A percentile compares a stretch with the other conserved stretches of the same genome.
phyloP scores from a whole-genome alignment of 1,284 basidiomycete species.

The Psilocybe mexicana region DNA sequence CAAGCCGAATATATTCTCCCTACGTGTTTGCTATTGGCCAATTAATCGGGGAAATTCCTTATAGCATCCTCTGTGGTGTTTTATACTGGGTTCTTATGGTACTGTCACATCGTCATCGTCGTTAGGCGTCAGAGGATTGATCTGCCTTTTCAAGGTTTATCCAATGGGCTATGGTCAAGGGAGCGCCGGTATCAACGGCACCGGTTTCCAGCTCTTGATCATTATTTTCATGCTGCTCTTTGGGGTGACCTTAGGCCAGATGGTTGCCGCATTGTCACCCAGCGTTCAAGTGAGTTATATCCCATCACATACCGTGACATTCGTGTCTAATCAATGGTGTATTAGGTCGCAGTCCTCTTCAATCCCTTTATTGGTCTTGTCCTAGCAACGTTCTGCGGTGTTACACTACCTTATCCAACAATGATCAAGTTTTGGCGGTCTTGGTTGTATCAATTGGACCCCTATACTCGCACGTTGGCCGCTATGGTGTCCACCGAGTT shows the following conservation, averaged over 20 bases:
- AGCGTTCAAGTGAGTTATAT: conserved; percentile 55
- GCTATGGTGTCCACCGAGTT: conserved; percentile 82
- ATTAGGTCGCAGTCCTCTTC: conserved; percentile 71
- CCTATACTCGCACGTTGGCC: conserved; percentile 73
- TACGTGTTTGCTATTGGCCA: conserved; percentile 85
- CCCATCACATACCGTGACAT: neutral
- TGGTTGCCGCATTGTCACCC: conserved; percentile 77
- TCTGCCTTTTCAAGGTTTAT: conserved; percentile 44
- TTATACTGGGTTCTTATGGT: conserved; percentile 81
- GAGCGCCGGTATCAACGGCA: conserved; percentile 57
- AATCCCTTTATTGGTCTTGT: conserved; percentile 78
- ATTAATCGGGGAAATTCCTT: conserved; percentile 81
- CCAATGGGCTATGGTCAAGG: conserved; percentile 76
- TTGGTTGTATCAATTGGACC: conserved; percentile 74
- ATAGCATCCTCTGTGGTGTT: conserved; percentile 70
- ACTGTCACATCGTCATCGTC: conserved; percentile 18
- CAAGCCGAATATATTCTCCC: conserved; percentile 77
- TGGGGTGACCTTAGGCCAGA: conserved; percentile 75
- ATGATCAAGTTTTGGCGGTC: conserved; percentile 73
- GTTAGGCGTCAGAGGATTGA: neutral
- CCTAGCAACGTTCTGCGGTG: conserved; percentile 77
- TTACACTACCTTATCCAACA: conserved; percentile 74
- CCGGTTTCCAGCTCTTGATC: conserved; percentile 76
- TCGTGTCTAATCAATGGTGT: neutral
- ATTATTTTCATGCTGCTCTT: conserved; percentile 77